Conservation (phyloP, 2,329 filamentous ascomycete genomes). For the Curvularia sp. region DNA sequence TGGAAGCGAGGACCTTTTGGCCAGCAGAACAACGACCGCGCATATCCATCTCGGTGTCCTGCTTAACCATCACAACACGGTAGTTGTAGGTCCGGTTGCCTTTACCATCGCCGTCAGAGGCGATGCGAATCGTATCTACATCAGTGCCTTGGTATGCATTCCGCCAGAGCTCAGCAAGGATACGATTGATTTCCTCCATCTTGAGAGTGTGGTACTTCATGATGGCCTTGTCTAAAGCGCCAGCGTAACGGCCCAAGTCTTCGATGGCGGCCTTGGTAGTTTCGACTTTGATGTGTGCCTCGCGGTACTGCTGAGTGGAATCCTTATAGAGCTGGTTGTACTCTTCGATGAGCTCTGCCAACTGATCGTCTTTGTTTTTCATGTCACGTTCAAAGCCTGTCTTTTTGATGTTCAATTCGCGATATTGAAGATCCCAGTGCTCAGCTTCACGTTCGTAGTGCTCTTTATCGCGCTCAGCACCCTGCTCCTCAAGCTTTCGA, state of each 20-base stretch:
- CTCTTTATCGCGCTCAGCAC: slow-evolving; percentile 82
- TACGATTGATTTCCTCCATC: slow-evolving; percentile 97
- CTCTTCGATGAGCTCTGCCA: slow-evolving; percentile 74
- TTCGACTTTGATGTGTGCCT: slow-evolving; percentile 86
- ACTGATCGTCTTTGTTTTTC: slow-evolving; percentile 83
- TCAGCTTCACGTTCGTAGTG: slow-evolving; percentile 74
- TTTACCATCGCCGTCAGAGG: slow-evolving; percentile 82
- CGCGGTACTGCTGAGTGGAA: slow-evolving; percentile 79
- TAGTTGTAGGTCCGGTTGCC: slow-evolving; percentile 93
- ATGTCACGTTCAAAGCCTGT: slow-evolving; percentile 78
- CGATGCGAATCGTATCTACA: slow-evolving; percentile 94
- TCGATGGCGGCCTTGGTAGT: slow-evolving; percentile 93
- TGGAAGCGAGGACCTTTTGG: slow-evolving; percentile 94
- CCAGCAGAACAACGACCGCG: slow-evolving; percentile 95
- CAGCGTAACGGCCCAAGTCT: slow-evolving; percentile 81
- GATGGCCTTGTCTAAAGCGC: slow-evolving; percentile 91
- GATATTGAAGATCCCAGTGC: slow-evolving; percentile 70
- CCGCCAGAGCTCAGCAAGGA: slow-evolving; percentile 95
- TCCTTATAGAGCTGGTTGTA: slow-evolving; percentile 89
- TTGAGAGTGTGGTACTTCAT: slow-evolving; percentile 97
- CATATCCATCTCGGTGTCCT: slow-evolving; percentile 99
- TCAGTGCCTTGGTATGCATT: slow-evolving; percentile 96
- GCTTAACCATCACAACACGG: slow-evolving; percentile 95
- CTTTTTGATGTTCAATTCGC: slow-evolving; percentile 73
- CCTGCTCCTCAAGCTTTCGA: slow-evolving; percentile 73